Evolutionary conservation across 83 land plant genomes (phyloP).

Genomic region (Picea engelmannii): DNA sequence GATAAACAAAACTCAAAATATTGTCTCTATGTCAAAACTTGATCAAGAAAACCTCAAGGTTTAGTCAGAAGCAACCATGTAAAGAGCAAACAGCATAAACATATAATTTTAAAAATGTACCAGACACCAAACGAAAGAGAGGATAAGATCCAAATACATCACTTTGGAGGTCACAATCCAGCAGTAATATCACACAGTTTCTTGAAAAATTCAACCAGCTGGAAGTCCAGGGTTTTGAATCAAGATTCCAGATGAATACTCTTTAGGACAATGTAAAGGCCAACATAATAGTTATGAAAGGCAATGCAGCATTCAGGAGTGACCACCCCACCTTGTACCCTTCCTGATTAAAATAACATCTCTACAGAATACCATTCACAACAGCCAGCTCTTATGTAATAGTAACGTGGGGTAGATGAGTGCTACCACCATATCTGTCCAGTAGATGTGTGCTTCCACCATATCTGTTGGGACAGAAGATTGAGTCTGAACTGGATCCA

Average conservation of each 20-base stretch:
- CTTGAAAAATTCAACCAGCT: neutral
- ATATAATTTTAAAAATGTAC: neutral
- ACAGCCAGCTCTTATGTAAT: no score
- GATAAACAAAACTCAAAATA: neutral
- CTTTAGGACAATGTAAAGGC: neutral
- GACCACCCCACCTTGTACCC: no score
- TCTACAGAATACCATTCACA: no score
- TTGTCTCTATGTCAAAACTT: slow-evolving; percentile 4
- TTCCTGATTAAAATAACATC: no score
- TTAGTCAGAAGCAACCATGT: slow-evolving; percentile 7
- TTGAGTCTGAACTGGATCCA: no score
- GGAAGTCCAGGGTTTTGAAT: neutral
- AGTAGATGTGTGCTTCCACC: no score
- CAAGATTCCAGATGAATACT: neutral
- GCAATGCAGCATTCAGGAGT: no score
- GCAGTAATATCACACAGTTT: neutral
- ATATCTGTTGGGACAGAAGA: no score
- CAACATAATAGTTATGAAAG: no score
- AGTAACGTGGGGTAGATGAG: no score
- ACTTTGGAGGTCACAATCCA: neutral
- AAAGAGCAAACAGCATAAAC: neutral
- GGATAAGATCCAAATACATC: neutral
- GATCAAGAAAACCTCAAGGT: neutral
- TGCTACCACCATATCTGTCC: no score
- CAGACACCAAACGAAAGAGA: neutral